Base-by-base conservation (phyloP, 345 rosid genomes). In the Pistacia atlantica region DNA sequence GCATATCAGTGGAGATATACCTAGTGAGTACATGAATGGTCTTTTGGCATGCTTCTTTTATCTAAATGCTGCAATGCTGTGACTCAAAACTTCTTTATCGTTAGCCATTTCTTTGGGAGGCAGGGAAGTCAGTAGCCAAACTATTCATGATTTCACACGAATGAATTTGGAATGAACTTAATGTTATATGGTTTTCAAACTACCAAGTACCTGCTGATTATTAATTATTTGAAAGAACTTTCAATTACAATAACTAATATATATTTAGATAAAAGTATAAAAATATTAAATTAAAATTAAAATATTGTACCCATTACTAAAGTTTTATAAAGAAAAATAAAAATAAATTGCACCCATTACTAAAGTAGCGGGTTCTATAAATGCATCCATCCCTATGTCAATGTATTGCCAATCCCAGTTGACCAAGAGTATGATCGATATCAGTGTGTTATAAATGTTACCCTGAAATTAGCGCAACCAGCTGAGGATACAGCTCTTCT, bases 401-500 rank as follows among this genome's bases (percentile, higher is more conserved):
- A 11, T 25, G 28, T 63, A 64, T 22, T 62, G 59, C 35, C 67
- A 73, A 73, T 49, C 10, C 51, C 51, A 33, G 48, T 31, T 13
- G 51, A 51, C 11, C 13, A 70, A 64, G 22, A 74, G 62, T 52
- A 65, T 13, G 54, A 60, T 9, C 33, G 59, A 65, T 61, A 65
- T 12, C 16, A 18, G n/a, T 52, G 76, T 52, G 17, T 8, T 42
- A 57, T 11, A 66, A 51, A n/a, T 58, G 75, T 88, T 93, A 95
- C 99, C 98, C 98, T 0, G 96, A 85, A 83, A 87, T 87, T 81
- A 95, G 79, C 48, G 92, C 73, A 64, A 89, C 83, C 72, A 95
- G 87, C 82, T 95, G 99, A 45, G 98, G 99, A 79, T 93, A 82
- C 72, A 95, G 90, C 86, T 95, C 99, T 75, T 81, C 84, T 38